These are phyloP conservation scores for Pyrrhoderma noxium DNA, from an alignment of 1,284 basidiomycete species.

Conservation along the genomic window DNA sequence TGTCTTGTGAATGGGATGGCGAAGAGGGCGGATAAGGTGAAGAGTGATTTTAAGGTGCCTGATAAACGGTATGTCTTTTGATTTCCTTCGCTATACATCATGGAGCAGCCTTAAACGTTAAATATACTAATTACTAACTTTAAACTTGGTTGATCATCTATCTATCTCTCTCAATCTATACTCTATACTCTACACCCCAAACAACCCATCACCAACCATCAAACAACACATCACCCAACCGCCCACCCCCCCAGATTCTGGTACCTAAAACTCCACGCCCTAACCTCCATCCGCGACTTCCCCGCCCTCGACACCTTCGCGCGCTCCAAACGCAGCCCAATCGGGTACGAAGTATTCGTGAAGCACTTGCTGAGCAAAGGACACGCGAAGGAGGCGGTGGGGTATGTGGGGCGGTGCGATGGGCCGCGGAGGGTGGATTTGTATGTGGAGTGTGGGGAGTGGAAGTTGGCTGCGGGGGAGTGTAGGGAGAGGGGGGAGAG, in stretches of 20 bases:
- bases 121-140: too few species aligned
- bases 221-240: too few species aligned
- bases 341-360: conserved; percentile 93
- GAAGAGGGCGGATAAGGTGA: conserved; percentile 83
- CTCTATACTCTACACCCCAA: too few species aligned
- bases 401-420: conserved; percentile 79
- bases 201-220: too few species aligned
- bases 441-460: conserved; percentile 83
- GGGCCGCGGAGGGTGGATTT: conserved; percentile 75
- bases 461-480: conserved; percentile 79
- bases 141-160: too few species aligned
- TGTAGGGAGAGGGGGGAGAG: conserved; percentile 84
- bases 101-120: neutral
- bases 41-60: conserved; percentile 82
- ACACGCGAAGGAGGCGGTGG: conserved; percentile 63
- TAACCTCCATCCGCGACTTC: conserved; percentile 76
- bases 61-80: conserved; percentile 68
- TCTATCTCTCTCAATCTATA: too few species aligned
- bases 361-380: conserved; percentile 69
- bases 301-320: conserved; percentile 79
- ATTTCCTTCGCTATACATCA: neutral
- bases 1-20: conserved; percentile 72
- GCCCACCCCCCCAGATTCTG: conserved; percentile 60
- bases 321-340: conserved; percentile 82
- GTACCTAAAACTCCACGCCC: conserved; percentile 82